These are phyloP conservation scores for Cytidiella melzeri DNA, from an alignment of 768 basidiomycete species.

Conservation along the genomic window DNA sequence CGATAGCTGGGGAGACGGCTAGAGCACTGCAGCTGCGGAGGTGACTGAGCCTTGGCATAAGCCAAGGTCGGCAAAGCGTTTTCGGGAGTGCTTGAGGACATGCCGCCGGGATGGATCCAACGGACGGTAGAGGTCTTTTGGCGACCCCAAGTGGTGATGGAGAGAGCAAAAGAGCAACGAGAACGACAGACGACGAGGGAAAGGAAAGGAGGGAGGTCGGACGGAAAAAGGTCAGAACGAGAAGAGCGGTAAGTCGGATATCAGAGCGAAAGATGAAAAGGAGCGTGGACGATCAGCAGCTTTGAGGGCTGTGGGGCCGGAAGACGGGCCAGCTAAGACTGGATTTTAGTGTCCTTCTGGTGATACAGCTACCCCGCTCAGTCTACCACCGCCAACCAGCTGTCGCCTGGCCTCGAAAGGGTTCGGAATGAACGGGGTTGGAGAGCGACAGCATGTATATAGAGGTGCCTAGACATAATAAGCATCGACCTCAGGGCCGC, in stretches of 20 bases:
- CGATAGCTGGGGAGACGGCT: conserved; percentile 2
- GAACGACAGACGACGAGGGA: neutral
- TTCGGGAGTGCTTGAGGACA: conserved; percentile 1
- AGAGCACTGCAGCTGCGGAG: neutral
- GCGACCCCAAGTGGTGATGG: neutral
- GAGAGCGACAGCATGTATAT: neutral
- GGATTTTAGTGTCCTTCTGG: neutral
- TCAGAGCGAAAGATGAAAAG: neutral
- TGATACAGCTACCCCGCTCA: neutral
- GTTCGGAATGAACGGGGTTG: neutral
- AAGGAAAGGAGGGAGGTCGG: neutral
- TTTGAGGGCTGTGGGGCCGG: neutral
- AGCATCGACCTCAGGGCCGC: neutral
- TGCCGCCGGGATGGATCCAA: neutral
- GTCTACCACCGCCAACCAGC: neutral
- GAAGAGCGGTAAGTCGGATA: neutral
- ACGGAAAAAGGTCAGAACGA: neutral
- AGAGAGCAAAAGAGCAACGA: neutral
- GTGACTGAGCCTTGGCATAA: neutral
- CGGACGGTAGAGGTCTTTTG: neutral
- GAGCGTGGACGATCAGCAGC: neutral
- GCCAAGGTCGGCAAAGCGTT: neutral
- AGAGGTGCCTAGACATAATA: neutral
- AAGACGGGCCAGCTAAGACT: neutral
- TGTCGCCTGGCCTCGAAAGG: neutral